Conservation (phyloP, 2,329 filamentous ascomycete species). For the Aquanectria penicillioides region DNA sequence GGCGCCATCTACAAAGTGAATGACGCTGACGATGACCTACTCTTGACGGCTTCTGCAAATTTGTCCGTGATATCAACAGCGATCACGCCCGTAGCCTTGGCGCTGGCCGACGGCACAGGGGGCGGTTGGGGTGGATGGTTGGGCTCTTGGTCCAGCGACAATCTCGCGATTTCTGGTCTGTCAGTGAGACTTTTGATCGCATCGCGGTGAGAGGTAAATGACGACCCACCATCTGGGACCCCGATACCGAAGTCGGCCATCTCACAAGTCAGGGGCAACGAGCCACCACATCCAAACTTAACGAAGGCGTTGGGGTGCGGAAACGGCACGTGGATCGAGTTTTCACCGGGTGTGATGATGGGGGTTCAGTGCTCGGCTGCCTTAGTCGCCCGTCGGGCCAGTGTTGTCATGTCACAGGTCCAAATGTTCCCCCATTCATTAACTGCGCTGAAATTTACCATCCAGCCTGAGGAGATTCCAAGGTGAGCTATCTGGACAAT, state of each 20-base stretch:
- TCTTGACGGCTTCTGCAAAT: constrained; percentile 63
- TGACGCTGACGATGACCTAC: constrained; percentile 51
- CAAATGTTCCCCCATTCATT: constrained; percentile 1
- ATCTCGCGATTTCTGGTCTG: constrained; percentile 51
- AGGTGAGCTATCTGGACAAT: background rate
- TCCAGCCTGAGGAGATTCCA: background rate
- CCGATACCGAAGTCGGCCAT: constrained; percentile 50
- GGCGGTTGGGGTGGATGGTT: constrained; percentile 45
- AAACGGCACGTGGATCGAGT: background rate
- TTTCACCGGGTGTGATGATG: constrained; percentile 7
- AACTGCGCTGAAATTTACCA: background rate
- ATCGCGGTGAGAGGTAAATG: background rate
- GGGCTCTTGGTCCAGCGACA: constrained; percentile 51
- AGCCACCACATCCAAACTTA: constrained; percentile 27
- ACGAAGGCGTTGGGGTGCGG: background rate
- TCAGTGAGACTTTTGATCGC: constrained; percentile 40
- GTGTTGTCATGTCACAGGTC: background rate
- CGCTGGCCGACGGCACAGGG: constrained; percentile 50
- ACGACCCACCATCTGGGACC: constrained; percentile 48
- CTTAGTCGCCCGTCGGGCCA: constrained; percentile 17
- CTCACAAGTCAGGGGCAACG: constrained; percentile 16
- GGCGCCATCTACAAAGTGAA: background rate
- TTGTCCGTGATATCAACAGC: constrained; percentile 67
- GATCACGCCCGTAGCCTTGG: constrained; percentile 61
- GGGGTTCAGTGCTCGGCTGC: constrained; percentile 15